Conservation (phyloP, 169 alveolate species). For the Cryptosporidium andersoni region DNA sequence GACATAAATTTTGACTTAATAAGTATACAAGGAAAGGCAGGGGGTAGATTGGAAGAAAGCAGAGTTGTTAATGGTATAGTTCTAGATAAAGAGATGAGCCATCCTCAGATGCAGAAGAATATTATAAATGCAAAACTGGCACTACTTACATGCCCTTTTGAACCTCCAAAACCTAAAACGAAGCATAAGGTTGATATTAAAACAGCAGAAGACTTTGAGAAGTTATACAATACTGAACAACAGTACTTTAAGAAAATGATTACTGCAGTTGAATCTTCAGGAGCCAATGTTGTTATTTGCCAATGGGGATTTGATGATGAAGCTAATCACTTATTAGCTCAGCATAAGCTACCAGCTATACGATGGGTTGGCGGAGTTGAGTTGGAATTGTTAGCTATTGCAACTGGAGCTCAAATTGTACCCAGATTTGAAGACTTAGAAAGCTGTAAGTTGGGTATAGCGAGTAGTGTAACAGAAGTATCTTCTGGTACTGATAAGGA, state of each 20-base stretch:
- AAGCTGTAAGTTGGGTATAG: conserved; percentile 94
- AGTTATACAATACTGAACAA: conserved; percentile 87
- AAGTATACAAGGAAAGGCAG: conserved; percentile 94
- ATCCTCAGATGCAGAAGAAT: conserved; percentile 97
- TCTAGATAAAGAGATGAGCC: conserved; percentile 97
- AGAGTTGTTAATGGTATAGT: conserved; percentile 93
- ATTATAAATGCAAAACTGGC: conserved; percentile 95
- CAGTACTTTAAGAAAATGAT: conserved; percentile 95
- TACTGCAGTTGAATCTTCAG: conserved; percentile 90
- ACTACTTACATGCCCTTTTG: conserved; percentile 98
- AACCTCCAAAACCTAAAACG: conserved; percentile 99
- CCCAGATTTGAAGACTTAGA: conserved; percentile 95
- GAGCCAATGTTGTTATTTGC: conserved; percentile 97
- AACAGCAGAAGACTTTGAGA: conserved; percentile 93
- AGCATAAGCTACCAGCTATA: conserved; percentile 93
- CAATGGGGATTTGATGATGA: conserved; percentile 99
- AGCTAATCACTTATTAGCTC: conserved; percentile 91
- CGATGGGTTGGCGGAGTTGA: conserved; percentile 99
- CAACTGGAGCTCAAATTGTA: conserved; percentile 98
- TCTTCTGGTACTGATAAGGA: conserved; percentile 94
- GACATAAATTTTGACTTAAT: conserved; percentile 98
- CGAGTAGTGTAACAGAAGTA: conserved; percentile 91
- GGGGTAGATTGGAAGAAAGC: conserved; percentile 96
- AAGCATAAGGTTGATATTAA: conserved; percentile 97
- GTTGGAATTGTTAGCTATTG: conserved; percentile 98